Evolutionary conservation across 768 basidiomycete genomes (phyloP).

Genomic region (Clitopilus passeckerianus): DNA sequence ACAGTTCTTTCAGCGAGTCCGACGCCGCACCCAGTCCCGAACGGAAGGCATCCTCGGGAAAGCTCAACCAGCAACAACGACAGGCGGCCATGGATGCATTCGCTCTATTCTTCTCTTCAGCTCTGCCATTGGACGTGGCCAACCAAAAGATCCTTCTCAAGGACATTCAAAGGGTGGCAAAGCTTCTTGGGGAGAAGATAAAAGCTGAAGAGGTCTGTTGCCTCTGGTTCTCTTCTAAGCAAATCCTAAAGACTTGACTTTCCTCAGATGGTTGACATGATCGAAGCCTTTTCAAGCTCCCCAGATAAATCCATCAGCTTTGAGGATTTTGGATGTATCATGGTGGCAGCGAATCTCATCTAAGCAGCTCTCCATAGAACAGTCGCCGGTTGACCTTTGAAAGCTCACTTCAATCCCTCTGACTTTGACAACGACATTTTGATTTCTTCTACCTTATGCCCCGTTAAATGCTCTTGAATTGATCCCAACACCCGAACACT

Average conservation of each 20-base stretch:
- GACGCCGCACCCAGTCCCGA: slow-evolving; percentile 3
- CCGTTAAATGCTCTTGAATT: no score
- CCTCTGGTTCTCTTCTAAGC: background rate
- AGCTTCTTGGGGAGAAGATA: slow-evolving; percentile 65
- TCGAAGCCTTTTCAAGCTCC: slow-evolving; percentile 67
- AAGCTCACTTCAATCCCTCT: no score
- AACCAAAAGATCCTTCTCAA: slow-evolving; percentile 57
- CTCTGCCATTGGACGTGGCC: slow-evolving; percentile 38
- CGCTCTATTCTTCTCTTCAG: slow-evolving; percentile 67
- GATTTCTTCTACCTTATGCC: no score
- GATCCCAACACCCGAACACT: no score
- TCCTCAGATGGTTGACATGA: slow-evolving; percentile 73
- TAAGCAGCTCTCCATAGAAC: background rate
- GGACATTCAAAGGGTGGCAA: slow-evolving; percentile 57
- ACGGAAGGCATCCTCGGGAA: slow-evolving; percentile 6
- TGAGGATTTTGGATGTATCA: slow-evolving; percentile 72
- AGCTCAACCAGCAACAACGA: slow-evolving; percentile 48
- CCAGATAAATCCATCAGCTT: slow-evolving; percentile 65
- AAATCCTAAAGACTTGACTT: background rate
- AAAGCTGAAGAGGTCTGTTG: slow-evolving; percentile 69
- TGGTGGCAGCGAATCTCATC: slow-evolving; percentile 53
- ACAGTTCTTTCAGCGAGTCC: slow-evolving; percentile 3
- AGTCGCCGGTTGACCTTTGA: background rate
- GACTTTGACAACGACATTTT: no score
- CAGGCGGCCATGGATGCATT: slow-evolving; percentile 55